Evolutionary conservation across 352 stramenopile genomes (phyloP), one percentile per base, ranked within the genome.

Genomic region (Globisporangium barbulae): DNA sequence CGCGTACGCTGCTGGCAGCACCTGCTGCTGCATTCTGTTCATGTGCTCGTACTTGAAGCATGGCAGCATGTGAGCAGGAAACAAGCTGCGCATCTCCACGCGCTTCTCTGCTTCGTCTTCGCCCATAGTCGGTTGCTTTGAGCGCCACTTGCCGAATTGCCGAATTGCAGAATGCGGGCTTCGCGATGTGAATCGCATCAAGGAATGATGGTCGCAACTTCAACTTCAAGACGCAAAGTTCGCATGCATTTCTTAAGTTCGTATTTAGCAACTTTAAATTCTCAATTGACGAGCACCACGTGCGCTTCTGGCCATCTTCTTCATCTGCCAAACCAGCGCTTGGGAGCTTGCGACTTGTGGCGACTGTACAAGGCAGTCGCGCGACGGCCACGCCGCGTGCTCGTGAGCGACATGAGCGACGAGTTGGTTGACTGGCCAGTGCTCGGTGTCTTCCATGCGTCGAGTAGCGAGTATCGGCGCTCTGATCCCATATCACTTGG

Each of bases 371-470:
- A 68, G 4, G 75, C 78, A 12, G 82, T 75, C 48, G 79, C 79
- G 54, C 84, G 80, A 3, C 84, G 77, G 5, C 82, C 82, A 45
- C 82, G 82, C 31, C 78, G 60, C 0, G 84, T 90, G 47, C 91
- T 91, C 1, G 84, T 93, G 60, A 93, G 72, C 30, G 71, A 81
- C 22, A 80, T 89, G 25, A 93, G 79, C 50, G 83, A 79, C 25
- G 82, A 78, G 64, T 81, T 91, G 33, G 74, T 79, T 31, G 67
- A 72, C 41, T 77, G 73, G 8, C 69, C 70, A 22, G 80, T 89
- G 5, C 66, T 76, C 53, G 84, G 82, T 0, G 71, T 59, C 39
- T 88, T 88, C 84, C 84, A 93, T 10, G 81, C 86, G 52, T 91
- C 84, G 41, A 91, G 66, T 56, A 93, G 53, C 9, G 84, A 93